Evolutionary conservation across 2,329 filamentous ascomycete species (phyloP).

Genomic region (Hyphodiscus sp.): DNA sequence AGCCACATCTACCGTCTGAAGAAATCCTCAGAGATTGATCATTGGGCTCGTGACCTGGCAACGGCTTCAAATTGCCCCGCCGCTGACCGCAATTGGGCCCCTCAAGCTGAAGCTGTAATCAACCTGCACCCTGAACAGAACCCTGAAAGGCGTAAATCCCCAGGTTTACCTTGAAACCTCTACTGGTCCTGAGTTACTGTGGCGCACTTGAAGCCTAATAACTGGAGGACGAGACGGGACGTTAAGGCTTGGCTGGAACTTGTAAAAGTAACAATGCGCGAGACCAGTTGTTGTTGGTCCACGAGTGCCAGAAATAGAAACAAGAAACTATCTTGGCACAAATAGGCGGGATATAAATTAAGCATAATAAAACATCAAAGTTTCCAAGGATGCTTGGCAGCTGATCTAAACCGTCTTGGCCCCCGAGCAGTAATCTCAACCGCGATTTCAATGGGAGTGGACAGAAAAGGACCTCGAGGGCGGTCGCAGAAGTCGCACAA

Average conservation of each 20-base stretch:
- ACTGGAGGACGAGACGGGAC: not conserved
- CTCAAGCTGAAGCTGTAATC: not conserved
- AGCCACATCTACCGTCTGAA: not conserved
- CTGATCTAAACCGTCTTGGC: not conserved
- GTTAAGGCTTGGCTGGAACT: not conserved
- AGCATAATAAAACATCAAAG: conserved; percentile 1
- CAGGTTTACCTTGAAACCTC: not conserved
- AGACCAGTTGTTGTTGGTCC: not conserved
- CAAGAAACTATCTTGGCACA: not conserved
- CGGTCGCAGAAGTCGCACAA: not conserved
- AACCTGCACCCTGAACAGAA: not conserved
- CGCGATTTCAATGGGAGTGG: too few species aligned
- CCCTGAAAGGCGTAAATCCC: not conserved
- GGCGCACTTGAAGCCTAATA: not conserved
- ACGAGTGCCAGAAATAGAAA: not conserved
- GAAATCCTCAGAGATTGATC: not conserved
- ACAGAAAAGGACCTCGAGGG: not conserved
- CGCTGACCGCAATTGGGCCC: not conserved
- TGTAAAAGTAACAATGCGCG: not conserved
- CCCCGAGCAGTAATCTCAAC: not conserved
- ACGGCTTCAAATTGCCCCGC: not conserved
- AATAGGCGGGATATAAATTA: conserved; percentile 1
- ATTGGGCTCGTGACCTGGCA: not conserved
- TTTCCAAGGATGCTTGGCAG: not conserved
- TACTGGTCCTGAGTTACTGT: not conserved